These are phyloP conservation scores for Ophiocordyceps camponoti-saundersi DNA, from an alignment of 2,329 filamentous ascomycete genomes.

Conservation along the genomic window DNA sequence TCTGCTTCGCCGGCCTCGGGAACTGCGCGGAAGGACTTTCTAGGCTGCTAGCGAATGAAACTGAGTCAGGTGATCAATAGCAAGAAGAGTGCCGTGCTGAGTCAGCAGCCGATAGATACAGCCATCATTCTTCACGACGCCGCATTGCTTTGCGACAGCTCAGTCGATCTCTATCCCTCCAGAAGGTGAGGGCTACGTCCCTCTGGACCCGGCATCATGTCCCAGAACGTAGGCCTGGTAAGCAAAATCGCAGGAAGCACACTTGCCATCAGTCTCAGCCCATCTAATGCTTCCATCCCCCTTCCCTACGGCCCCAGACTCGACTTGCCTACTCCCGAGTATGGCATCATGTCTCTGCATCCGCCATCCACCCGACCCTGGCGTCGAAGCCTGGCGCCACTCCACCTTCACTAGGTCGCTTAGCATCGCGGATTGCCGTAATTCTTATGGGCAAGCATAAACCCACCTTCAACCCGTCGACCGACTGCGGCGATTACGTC, in stretches of 20 bases:
- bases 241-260: neutral
- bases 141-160: neutral
- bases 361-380: slow-evolving; percentile 42
- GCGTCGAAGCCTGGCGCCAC: slow-evolving; percentile 39
- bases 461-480: slow-evolving; percentile 91
- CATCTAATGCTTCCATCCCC: neutral
- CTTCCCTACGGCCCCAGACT: slow-evolving; percentile 61
- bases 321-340: slow-evolving; percentile 88
- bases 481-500: slow-evolving; percentile 97
- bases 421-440: slow-evolving; percentile 74
- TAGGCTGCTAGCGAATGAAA: no score
- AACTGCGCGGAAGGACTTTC: no score
- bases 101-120: neutral
- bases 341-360: slow-evolving; percentile 80
- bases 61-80: neutral
- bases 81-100: neutral
- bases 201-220: neutral
- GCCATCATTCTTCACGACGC: neutral
- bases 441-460: slow-evolving; percentile 98
- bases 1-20: no score
- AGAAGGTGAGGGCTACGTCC: neutral
- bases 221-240: slow-evolving; percentile 1
- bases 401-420: slow-evolving; percentile 69
- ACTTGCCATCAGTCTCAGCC: neutral
- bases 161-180: neutral